These are phyloP conservation scores for Pestalotiopsis sp. DNA, from an alignment of 2,329 filamentous ascomycete species.

Conservation along the genomic window DNA sequence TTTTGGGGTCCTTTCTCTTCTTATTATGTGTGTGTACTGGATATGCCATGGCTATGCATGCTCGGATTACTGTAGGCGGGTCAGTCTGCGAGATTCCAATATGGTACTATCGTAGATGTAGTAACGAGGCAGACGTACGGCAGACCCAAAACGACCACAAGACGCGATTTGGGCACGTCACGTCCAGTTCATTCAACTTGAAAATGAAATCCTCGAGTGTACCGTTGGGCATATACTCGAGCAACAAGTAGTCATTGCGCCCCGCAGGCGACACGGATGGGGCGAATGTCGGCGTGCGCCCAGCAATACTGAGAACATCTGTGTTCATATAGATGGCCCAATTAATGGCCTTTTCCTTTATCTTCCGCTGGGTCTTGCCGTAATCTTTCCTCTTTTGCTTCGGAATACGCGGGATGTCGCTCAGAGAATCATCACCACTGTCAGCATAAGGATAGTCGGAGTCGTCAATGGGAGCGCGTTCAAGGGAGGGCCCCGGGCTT, in stretches of 20 bases:
- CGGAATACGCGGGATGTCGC: neutral
- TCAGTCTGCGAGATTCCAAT: neutral
- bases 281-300: neutral
- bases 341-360: neutral
- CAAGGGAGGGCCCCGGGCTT: neutral
- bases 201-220: neutral
- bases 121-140: neutral
- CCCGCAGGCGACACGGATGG: neutral
- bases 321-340: neutral
- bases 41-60: constrained; percentile 5
- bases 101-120: neutral
- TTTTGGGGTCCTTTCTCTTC: neutral
- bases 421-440: neutral
- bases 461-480: neutral
- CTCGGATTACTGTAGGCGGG: neutral
- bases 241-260: neutral
- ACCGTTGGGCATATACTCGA: constrained; percentile 1
- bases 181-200: neutral
- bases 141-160: constrained; percentile 7
- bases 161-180: neutral
- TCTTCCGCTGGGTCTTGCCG: neutral
- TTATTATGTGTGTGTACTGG: neutral
- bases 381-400: neutral
- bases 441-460: neutral
- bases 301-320: neutral